A percentile compares a stretch with the other conserved stretches of the same genome.
phyloP scores from a whole-genome alignment of 352 stramenopile species.

The Pythium inflatum region DNA sequence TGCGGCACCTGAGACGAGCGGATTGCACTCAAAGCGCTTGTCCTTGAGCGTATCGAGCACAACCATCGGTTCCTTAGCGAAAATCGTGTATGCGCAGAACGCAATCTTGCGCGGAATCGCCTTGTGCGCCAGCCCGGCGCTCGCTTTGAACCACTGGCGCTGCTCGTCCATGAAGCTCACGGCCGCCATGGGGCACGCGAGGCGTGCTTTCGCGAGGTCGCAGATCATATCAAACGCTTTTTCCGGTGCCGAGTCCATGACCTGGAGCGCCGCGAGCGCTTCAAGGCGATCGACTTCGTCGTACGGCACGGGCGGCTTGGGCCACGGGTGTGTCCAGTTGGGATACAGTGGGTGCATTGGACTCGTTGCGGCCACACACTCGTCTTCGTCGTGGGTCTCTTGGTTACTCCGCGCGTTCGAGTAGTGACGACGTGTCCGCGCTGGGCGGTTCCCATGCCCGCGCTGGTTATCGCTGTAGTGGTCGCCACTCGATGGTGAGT shows the following conservation, averaged over 20 bases:
- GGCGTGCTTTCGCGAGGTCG: conserved; percentile 64
- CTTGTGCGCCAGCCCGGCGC: conserved; percentile 68
- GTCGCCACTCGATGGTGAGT: conserved; percentile 25
- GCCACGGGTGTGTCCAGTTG: conserved; percentile 72
- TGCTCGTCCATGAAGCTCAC: conserved; percentile 83
- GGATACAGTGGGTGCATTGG: conserved; percentile 28
- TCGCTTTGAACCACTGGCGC: conserved; percentile 83
- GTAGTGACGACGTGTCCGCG: conserved; percentile 15
- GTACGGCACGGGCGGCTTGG: conserved; percentile 55
- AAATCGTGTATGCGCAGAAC: conserved; percentile 77
- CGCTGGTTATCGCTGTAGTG: conserved; percentile 37
- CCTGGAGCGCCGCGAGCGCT: conserved; percentile 49
- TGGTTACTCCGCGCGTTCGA: conserved; percentile 29
- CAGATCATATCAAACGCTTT: conserved; percentile 81
- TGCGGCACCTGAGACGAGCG: conserved; percentile 86
- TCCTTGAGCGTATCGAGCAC: conserved; percentile 91
- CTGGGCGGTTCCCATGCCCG: background rate
- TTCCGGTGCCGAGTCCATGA: conserved; percentile 67
- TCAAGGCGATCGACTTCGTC: conserved; percentile 63
- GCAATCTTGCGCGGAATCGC: conserved; percentile 79
- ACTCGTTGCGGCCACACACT: conserved; percentile 26
- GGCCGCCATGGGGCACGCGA: conserved; percentile 75
- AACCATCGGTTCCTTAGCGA: conserved; percentile 62
- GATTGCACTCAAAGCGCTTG: conserved; percentile 85
- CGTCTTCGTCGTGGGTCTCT: conserved; percentile 33